Base-by-base conservation (phyloP, 1,284 basidiomycete genomes). In the Cryptococcus jaspeensis region DNA sequence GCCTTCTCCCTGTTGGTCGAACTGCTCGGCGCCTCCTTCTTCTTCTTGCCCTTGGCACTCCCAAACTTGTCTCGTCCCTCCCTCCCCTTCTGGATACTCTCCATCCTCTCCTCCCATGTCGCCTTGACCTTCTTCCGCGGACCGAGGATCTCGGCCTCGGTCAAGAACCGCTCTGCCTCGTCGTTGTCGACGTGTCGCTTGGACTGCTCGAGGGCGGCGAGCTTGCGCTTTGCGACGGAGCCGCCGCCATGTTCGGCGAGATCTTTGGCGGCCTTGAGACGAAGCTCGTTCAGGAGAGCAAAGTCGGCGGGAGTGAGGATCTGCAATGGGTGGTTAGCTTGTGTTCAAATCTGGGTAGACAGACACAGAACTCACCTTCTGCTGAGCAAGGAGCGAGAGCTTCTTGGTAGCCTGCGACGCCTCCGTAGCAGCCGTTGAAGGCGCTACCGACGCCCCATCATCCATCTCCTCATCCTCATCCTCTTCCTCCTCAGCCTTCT, bases 271-370 rank as follows among this genome's bases (percentile, higher is more conserved):
- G 88, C 89, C 78, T 90, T 84, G 56, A 92, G 83, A 8, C 89
- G 87, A 9, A 99, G 85, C 67, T 97, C 91, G 68, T 92, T 91
- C 55, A 99, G 83, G 50, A 97, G 81, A 0, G 90, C 90, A 75
- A 98, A 99, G 78, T 99, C 95, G 28, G 94, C 94, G 0, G 96
- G 96, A 0, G 96, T 99, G 37, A 99, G 85, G 70, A 99, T 99
- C 91, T 94, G 48, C 42, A 53, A 37, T 44, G 47, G 13, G 5
- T 20, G 13, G 46, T 36, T n/a, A 18, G 16, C 7, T 16, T 46
- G 23, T 13, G 16, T 40, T 3, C 25, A n/a, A 5, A 16, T 9
- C 28, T 18, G 25, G 18, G 50, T 15, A 35, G 16, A 20, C 3
- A 9, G 20, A 49, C 23, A 3, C n/a, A 12, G 15, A 20, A 62